Base-by-base conservation (phyloP, 2,329 filamentous ascomycete species). In the Phaeophleospora eucalypticola region DNA sequence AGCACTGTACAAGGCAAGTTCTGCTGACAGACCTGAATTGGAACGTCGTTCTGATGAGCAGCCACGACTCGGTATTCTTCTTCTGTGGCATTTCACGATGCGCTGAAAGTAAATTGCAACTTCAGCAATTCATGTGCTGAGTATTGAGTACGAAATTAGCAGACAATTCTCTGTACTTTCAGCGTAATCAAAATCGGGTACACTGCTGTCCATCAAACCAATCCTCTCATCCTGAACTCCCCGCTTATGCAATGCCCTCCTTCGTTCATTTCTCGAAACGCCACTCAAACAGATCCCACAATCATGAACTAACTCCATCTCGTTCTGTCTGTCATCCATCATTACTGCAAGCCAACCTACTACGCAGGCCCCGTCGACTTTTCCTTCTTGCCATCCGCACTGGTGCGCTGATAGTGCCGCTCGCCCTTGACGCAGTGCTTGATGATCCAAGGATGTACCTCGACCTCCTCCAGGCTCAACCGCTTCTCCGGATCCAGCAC, bases 401-500 rank as follows among this genome's bases (percentile, higher is more conserved):
- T 74, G 52, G 58, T 68, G 48, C 74, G 63, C 54, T 76, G 68
- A 39, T 66, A 60, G 16, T 63, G 64, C 54, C 68, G 61, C 51
- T 75, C 73, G 19, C 74, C 71, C 59, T 75, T 77, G 36, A 85
- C 78, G 67, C 91, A 97, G 69, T 97, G 88, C 76, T 96, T 97
- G 58, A 96, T 68, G 61, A 98, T 95, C 93, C 93, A 98, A 15
- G 93, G 91, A 67, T 97, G 93, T 43, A 78, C 78, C 68, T 91
- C 84, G 32, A 97, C 86, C 49, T 95, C 84, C 14, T 95, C 89
- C 9, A 98, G 80, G 3, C 89, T 81, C 59, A 98, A 87, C 56
- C 93, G 79, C 76, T 95, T 95, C 63, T 95, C 89, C 0, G 93
- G 93, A 64, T 97, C 89, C 46, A 97, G 78, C 16, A 96, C 89